Conservation (phyloP, 2,329 filamentous ascomycete species). For the Exophiala oligosperma region DNA sequence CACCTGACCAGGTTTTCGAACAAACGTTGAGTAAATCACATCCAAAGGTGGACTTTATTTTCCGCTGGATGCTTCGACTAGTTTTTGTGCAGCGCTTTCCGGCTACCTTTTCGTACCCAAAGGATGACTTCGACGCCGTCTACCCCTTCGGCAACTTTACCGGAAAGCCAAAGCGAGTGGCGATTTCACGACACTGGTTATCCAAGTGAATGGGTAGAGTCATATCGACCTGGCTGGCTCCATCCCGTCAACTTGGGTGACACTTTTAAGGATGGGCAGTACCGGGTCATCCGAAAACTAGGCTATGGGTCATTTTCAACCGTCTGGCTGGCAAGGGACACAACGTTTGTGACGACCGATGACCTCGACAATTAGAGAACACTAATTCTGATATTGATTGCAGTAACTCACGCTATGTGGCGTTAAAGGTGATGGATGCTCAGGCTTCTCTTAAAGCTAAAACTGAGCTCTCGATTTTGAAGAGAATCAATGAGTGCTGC, state of each 20-base stretch:
- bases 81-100: not conserved
- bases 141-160: constrained; percentile 7
- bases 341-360: constrained; percentile 1
- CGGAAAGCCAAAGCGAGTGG: constrained; percentile 5
- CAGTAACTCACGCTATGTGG: constrained; percentile 7
- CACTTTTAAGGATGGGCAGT: constrained; percentile 27
- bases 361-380: not conserved
- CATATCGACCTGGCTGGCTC: constrained; percentile 33
- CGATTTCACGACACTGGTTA: constrained; percentile 10
- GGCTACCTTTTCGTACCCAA: not conserved
- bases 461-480: constrained; percentile 6
- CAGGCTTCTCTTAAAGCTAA: not conserved
- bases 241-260: constrained; percentile 37
- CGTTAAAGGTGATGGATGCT: constrained; percentile 14
- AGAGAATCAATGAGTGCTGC: constrained; percentile 8
- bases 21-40: not conserved
- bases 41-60: not conserved
- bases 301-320: constrained; percentile 13
- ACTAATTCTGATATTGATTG: not conserved
- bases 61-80: not conserved
- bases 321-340: constrained; percentile 10
- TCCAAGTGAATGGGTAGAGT: constrained; percentile 25
- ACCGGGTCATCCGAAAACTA: constrained; percentile 13
- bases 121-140: constrained; percentile 5
- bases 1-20: not conserved